A percentile compares a stretch with the other conserved stretches of the same genome.
These are phyloP conservation scores for Cymbopogon citratus DNA, from an alignment of 176 grass and related monocot genomes.

Conservation along the genomic window DNA sequence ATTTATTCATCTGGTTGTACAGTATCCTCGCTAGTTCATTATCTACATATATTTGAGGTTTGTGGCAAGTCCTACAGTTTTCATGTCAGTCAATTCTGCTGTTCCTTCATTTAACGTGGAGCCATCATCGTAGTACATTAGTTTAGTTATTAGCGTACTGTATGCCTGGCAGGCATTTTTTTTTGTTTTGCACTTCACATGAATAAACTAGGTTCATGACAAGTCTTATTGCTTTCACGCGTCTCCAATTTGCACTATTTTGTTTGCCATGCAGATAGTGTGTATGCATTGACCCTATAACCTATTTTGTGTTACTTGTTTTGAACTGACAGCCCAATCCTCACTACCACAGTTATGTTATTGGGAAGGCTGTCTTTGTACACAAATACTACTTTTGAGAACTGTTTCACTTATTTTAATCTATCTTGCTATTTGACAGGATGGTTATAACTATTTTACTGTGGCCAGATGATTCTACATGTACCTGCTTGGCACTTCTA, in stretches of 20 bases:
- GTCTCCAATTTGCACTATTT: neutral
- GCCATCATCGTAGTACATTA: neutral
- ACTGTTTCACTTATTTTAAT: slow-evolving; percentile 53
- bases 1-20: neutral
- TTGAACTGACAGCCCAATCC: neutral
- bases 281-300: neutral
- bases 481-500: slow-evolving; percentile 57
- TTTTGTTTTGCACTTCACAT: neutral
- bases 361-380: slow-evolving; percentile 2
- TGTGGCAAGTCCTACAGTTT: neutral
- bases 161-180: neutral
- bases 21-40: neutral
- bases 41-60: neutral
- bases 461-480: slow-evolving; percentile 72
- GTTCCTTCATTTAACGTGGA: neutral
- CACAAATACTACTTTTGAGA: slow-evolving; percentile 21
- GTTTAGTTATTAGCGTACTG: neutral
- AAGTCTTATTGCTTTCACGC: neutral
- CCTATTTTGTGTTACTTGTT: neutral
- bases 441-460: slow-evolving; percentile 66
- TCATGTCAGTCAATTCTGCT: neutral
- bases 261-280: slow-evolving; percentile 4
- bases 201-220: neutral
- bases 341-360: neutral
- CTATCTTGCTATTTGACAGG: slow-evolving; percentile 64